Evolutionary conservation across 106 monocot species (phyloP).

Genomic region (Dendrobium officinale): DNA sequence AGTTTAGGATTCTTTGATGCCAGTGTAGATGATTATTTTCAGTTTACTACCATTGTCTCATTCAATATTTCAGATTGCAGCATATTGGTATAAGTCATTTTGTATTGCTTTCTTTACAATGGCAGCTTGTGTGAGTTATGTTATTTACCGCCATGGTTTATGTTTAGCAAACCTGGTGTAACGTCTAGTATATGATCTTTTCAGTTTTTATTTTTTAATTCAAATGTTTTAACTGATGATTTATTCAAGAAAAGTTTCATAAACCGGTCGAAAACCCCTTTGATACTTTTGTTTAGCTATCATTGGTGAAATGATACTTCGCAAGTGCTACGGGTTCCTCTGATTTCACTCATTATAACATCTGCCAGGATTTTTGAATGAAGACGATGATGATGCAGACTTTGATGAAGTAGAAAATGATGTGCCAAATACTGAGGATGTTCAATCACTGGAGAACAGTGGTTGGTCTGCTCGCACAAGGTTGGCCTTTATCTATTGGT

Average conservation of each 20-base stretch:
- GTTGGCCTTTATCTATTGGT: constrained; percentile 12
- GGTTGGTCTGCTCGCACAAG: constrained; percentile 96
- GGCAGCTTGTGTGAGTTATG: too few relatives aligned
- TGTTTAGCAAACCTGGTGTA: too few relatives aligned
- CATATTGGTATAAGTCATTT: too few relatives aligned
- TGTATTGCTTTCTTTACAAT: too few relatives aligned
- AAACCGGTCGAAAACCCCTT: neutral
- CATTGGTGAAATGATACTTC: neutral
- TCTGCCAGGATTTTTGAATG: constrained; percentile 66
- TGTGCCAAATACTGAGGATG: constrained; percentile 49
- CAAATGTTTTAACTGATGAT: neutral
- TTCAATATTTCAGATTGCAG: too few relatives aligned
- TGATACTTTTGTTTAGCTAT: neutral
- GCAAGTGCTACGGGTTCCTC: neutral
- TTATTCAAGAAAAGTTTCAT: neutral
- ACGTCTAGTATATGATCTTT: too few relatives aligned
- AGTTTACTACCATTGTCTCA: too few relatives aligned
- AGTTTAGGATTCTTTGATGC: too few relatives aligned
- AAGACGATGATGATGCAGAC: constrained; percentile 84
- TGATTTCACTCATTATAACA: neutral
- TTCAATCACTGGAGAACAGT: constrained; percentile 63
- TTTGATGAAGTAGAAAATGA: constrained; percentile 57
- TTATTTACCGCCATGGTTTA: too few relatives aligned
- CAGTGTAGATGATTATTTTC: too few relatives aligned
- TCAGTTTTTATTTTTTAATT: neutral